These are phyloP conservation scores for Arabidopsis arenosa DNA, from an alignment of 345 rosid species.

Conservation along the genomic window DNA sequence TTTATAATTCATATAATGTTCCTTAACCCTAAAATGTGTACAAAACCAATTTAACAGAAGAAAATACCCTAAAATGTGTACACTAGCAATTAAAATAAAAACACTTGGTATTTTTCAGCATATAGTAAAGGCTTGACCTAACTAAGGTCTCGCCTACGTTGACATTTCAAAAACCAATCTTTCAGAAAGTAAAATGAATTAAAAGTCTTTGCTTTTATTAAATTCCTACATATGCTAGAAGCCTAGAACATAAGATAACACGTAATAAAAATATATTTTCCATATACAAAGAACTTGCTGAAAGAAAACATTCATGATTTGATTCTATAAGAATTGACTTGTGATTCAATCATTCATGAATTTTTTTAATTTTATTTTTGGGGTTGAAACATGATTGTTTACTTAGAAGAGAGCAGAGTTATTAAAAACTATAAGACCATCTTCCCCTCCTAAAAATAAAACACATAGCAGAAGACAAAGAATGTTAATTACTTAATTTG, in stretches of 20 bases:
- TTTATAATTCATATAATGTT: too few relatives aligned
- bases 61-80: slow-evolving; percentile 22
- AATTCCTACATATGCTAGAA: not conserved
- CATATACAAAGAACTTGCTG: not conserved
- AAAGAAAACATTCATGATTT: not conserved
- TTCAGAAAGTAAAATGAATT: not conserved
- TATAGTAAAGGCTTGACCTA: slow-evolving; percentile 19
- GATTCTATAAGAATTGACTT: not conserved
- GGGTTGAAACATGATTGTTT: not conserved
- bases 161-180: not conserved
- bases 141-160: slow-evolving; percentile 24
- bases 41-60: not conserved
- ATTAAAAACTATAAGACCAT: slow-evolving; percentile 8
- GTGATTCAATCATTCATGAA: not conserved
- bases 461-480: slow-evolving; percentile 16
- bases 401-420: not conserved
- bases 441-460: not conserved
- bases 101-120: not conserved
- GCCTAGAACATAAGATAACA: not conserved
- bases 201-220: too few relatives aligned
- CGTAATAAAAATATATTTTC: not conserved
- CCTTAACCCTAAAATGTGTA: not conserved
- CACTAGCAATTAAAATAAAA: not conserved
- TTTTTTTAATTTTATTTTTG: too few relatives aligned
- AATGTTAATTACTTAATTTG: slow-evolving; percentile 25